phyloP scores from a whole-genome alignment of 2,329 filamentous ascomycete genomes.

The Pseudogymnoascus sp. region DNA sequence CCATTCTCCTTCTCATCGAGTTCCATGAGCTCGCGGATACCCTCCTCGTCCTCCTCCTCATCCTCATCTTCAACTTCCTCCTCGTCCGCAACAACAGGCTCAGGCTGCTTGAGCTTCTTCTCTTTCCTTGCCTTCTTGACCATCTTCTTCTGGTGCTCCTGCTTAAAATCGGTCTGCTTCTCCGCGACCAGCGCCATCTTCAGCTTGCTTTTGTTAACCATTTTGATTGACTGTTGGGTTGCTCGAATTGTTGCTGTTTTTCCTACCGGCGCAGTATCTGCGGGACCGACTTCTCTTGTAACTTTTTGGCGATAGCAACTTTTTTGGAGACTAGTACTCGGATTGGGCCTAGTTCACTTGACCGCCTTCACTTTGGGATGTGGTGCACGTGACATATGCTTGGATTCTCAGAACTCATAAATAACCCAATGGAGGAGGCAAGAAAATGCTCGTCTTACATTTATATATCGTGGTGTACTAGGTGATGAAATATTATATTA shows the following conservation, averaged over 20 bases:
- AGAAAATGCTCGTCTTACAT: background rate
- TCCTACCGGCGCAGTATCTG: conserved; percentile 2
- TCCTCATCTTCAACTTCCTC: conserved; percentile 37
- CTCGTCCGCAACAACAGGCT: conserved; percentile 33
- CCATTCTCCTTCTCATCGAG: conserved; percentile 31
- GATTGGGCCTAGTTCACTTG: conserved; percentile 7
- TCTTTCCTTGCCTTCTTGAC: conserved; percentile 32
- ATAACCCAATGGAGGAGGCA: background rate
- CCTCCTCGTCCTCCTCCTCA: conserved; percentile 28
- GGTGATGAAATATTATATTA: background rate
- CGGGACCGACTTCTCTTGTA: conserved; percentile 6
- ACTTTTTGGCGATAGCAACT: conserved; percentile 7
- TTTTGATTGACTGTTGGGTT: conserved; percentile 17
- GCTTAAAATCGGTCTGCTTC: conserved; percentile 47
- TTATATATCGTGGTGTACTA: background rate
- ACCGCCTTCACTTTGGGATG: conserved; percentile 4
- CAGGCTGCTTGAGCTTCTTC: conserved; percentile 19
- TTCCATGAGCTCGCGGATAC: conserved; percentile 21
- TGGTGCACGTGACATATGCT: background rate
- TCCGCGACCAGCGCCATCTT: conserved; percentile 49
- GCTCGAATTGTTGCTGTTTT: background rate
- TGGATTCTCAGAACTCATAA: background rate
- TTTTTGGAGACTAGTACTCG: conserved; percentile 11
- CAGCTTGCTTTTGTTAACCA: conserved; percentile 38
- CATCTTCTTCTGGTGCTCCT: conserved; percentile 33